phyloP scores from a whole-genome alignment of 1,284 basidiomycete species.

The Apiotrichum brassicae region DNA sequence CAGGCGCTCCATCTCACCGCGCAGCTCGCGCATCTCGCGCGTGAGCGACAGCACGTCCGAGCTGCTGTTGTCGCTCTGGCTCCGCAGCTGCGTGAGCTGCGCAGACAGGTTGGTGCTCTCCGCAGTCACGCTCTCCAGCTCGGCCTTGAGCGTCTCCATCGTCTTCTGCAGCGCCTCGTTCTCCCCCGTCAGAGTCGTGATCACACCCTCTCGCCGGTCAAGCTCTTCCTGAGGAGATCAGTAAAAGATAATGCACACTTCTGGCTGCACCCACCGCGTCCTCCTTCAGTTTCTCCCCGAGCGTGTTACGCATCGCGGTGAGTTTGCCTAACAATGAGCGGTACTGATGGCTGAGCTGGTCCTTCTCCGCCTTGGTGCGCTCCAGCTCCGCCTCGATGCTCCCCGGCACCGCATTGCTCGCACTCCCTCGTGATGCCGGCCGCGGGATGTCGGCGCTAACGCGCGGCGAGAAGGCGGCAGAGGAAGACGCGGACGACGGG shows the following conservation, averaged over 20 bases:
- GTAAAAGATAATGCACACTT: background rate
- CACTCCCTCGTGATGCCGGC: background rate
- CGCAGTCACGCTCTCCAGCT: slow-evolving; percentile 65
- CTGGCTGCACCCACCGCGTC: slow-evolving; percentile 63
- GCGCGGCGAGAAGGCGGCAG: slow-evolving; percentile 8
- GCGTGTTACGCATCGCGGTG: slow-evolving; percentile 82
- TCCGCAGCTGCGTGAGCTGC: slow-evolving; percentile 58
- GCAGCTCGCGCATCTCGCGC: slow-evolving; percentile 67
- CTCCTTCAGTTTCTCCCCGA: slow-evolving; percentile 92
- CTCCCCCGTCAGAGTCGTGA: slow-evolving; percentile 66
- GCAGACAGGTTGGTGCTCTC: slow-evolving; percentile 63
- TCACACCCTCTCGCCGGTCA: slow-evolving; percentile 74
- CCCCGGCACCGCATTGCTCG: background rate
- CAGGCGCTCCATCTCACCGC: slow-evolving; percentile 75
- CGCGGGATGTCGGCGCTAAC: slow-evolving; percentile 7
- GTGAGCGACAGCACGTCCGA: slow-evolving; percentile 71
- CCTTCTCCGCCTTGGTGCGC: slow-evolving; percentile 64
- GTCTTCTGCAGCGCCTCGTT: slow-evolving; percentile 65
- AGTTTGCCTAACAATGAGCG: slow-evolving; percentile 78
- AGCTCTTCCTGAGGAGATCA: slow-evolving; percentile 74
- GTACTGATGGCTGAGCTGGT: slow-evolving; percentile 76
- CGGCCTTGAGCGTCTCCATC: slow-evolving; percentile 67
- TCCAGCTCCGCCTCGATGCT: slow-evolving; percentile 45
- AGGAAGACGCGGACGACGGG: slow-evolving; percentile 5
- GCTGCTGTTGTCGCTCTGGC: slow-evolving; percentile 51